These are phyloP conservation scores for Debaryomyces coudertii DNA, from an alignment of 1,139 yeast genomes.

Conservation along the genomic window DNA sequence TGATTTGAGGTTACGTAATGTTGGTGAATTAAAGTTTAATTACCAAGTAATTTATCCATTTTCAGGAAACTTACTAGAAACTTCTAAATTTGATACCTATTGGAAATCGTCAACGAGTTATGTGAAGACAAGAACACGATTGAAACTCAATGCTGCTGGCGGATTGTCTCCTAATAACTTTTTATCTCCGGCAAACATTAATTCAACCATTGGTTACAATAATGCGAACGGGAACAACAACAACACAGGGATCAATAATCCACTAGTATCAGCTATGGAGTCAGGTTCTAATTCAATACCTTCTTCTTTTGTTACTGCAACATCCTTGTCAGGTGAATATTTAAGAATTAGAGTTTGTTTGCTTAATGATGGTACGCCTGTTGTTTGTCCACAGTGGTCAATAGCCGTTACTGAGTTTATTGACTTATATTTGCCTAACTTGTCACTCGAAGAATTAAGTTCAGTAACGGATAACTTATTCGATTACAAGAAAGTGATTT, in stretches of 20 bases:
- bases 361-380: slow-evolving; percentile 82
- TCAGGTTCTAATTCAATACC: slow-evolving; percentile 27
- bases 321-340: slow-evolving; percentile 84
- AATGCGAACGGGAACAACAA: slow-evolving; percentile 8
- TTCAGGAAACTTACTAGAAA: slow-evolving; percentile 80
- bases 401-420: slow-evolving; percentile 59
- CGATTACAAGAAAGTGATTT: slow-evolving; percentile 47
- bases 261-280: slow-evolving; percentile 23
- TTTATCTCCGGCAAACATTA: slow-evolving; percentile 33
- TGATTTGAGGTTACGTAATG: slow-evolving; percentile 77
- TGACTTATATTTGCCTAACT: slow-evolving; percentile 54
- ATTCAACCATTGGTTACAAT: slow-evolving; percentile 16
- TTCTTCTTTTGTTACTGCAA: slow-evolving; percentile 84
- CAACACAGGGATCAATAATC: slow-evolving; percentile 15
- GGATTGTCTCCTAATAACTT: slow-evolving; percentile 48
- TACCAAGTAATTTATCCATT: slow-evolving; percentile 91
- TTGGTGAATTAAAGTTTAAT: slow-evolving; percentile 78
- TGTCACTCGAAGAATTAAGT: slow-evolving; percentile 45
- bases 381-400: slow-evolving; percentile 75
- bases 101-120: slow-evolving; percentile 83
- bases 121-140: slow-evolving; percentile 34
- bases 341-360: slow-evolving; percentile 70
- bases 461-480: slow-evolving; percentile 47
- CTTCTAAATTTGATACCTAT: slow-evolving; percentile 91
- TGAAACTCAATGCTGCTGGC: slow-evolving; percentile 42